Base-by-base conservation (phyloP, 2,329 filamentous ascomycete genomes). In the Sporothrix schenckii region DNA sequence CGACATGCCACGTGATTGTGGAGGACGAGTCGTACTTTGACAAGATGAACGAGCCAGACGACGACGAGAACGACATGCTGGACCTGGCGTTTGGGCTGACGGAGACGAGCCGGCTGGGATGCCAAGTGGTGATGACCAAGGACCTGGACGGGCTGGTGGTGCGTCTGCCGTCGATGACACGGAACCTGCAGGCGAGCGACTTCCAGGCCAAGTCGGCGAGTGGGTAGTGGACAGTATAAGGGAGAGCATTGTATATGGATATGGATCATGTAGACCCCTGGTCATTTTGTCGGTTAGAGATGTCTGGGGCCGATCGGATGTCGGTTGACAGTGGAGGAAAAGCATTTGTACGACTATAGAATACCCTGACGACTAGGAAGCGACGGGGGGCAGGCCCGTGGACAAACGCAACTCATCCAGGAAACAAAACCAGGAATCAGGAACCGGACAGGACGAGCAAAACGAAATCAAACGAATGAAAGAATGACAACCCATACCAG, bases 171-270 rank as follows among this genome's bases (percentile, higher is more conserved):
- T 89, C 89, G 50, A 97, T 97, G 93, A 98, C 95, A 74, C 87
- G 95, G 79, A 99, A 99, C 78, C 77, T 99, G 81, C 95, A 99
- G 82, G 92, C 93, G 16, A 97, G 92, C 80, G 95, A 99, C 81
- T 99, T 99, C 76, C 83, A 84, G 77, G 79, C 70, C 2, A 73
- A 72, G 39, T 50, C 11, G 14, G 52, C 67, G 9, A 69, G 63
- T 56, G 67, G 71, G 13, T 14, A n/a, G 27, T 39, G 3, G 47
- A 39, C 4, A 6, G 49, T 9, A 4, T 24, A 49, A n/a, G 21
- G 27, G 24, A 16, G 14, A 50, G 49, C 49, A 50, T 50, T 50
- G 49, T 16, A n/a, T 50, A 50, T 21, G 49, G 49, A 50, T 50
- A 14, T 44, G 14, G 2, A 44, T 14, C 11, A 44, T 44, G 11